Conservation (phyloP, 2,329 filamentous ascomycete genomes). For the Pseudofabraea citricarpa region DNA sequence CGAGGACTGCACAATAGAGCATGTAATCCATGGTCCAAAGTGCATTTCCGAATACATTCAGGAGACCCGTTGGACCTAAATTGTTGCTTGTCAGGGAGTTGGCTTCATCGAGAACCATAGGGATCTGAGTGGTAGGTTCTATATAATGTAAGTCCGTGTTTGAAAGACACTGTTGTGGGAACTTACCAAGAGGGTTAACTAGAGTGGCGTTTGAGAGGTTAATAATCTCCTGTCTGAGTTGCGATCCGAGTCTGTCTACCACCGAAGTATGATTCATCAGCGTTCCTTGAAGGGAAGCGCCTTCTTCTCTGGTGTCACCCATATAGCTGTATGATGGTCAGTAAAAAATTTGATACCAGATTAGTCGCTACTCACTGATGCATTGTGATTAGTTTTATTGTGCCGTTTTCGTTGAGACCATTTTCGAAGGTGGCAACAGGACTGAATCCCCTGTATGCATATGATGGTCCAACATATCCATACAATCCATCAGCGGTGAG, state of each 20-base stretch:
- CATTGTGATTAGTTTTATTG: constrained; percentile 49
- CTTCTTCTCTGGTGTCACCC: constrained; percentile 50
- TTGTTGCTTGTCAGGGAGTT: constrained; percentile 14
- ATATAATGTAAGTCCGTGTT: no score
- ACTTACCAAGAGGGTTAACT: neutral
- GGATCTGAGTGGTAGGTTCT: neutral
- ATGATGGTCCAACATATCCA: constrained; percentile 53
- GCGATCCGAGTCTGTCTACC: neutral
- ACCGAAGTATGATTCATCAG: constrained; percentile 57
- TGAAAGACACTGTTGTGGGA: no score
- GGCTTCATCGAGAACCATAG: constrained; percentile 10
- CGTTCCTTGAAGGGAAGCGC: constrained; percentile 58
- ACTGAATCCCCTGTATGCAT: constrained; percentile 47
- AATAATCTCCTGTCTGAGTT: neutral
- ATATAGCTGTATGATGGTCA: constrained; percentile 47
- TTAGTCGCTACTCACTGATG: constrained; percentile 46
- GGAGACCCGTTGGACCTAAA: constrained; percentile 5
- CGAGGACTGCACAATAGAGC: constrained; percentile 8
- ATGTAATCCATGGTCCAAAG: constrained; percentile 15
- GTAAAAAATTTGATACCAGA: neutral
- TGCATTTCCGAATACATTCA: constrained; percentile 10
- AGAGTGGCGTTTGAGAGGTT: constrained; percentile 1
- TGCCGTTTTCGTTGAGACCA: constrained; percentile 42
- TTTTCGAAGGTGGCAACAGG: constrained; percentile 31
- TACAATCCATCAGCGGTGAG: constrained; percentile 36